Percentiles rank a stretch among this genome's conserved stretches.
These are phyloP conservation scores for Botrytis porri DNA, from an alignment of 2,329 filamentous ascomycete species.

Conservation along the genomic window DNA sequence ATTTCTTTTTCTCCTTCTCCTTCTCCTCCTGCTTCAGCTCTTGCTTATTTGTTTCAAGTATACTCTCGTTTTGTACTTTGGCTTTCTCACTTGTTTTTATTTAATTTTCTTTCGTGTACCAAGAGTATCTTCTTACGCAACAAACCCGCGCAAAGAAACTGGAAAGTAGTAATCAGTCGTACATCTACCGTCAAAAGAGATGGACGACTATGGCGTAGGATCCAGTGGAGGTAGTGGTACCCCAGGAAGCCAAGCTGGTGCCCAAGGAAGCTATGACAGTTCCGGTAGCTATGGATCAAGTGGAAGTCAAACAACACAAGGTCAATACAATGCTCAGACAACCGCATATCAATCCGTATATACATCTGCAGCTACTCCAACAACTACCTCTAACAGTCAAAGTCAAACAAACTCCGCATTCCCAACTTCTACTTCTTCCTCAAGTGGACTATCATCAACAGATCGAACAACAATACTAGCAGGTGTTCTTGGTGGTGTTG, in stretches of 20 bases:
- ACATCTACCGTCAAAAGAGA: background rate
- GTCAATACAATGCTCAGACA: background rate
- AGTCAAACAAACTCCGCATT: conserved; percentile 12
- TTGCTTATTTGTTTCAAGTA: background rate
- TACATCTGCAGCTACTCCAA: conserved; percentile 20
- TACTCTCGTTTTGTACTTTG: conserved; percentile 12
- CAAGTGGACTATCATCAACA: conserved; percentile 16
- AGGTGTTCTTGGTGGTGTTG: conserved; percentile 27
- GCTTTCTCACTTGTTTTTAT: background rate
- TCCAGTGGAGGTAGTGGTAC: background rate
- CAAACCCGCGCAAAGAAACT: background rate
- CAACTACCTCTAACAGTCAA: conserved; percentile 16
- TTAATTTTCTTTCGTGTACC: background rate
- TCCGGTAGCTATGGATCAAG: conserved; percentile 1
- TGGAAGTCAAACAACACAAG: background rate
- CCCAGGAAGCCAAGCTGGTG: background rate
- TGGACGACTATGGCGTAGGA: background rate
- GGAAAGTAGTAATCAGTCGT: background rate
- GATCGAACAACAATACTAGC: conserved; percentile 25
- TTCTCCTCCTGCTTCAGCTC: background rate
- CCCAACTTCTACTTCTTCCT: conserved; percentile 18
- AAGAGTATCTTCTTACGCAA: background rate
- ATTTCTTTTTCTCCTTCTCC: background rate
- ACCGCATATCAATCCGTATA: conserved; percentile 10
- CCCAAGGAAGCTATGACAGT: background rate